Conservation (phyloP, 768 basidiomycete species). For the Leccinum uliginosum region DNA sequence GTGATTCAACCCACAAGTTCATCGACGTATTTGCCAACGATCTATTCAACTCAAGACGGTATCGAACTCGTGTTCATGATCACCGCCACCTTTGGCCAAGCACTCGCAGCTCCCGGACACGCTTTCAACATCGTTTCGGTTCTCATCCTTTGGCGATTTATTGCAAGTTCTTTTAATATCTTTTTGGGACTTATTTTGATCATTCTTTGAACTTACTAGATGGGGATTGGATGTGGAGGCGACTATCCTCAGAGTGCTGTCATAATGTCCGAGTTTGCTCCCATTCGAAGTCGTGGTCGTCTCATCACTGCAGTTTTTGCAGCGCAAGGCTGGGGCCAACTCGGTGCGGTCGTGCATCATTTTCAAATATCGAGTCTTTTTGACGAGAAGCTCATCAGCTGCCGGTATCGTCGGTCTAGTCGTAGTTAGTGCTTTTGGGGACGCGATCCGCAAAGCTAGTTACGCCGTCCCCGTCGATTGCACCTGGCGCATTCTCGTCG, state of each 20-base stretch:
- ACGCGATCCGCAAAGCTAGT: conserved; percentile 40
- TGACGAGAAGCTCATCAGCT: conserved; percentile 31
- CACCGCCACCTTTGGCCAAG: conserved; percentile 72
- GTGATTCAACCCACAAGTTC: conserved; percentile 25
- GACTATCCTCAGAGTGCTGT: conserved; percentile 81
- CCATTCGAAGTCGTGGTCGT: conserved; percentile 70
- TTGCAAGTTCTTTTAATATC: conserved; percentile 35
- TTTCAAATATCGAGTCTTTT: neutral
- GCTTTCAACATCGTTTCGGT: conserved; percentile 66
- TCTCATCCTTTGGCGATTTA: conserved; percentile 78
- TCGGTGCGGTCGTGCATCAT: conserved; percentile 41
- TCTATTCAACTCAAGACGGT: conserved; percentile 34
- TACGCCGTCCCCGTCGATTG: conserved; percentile 57
- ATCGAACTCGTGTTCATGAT: conserved; percentile 70
- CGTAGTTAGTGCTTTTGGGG: conserved; percentile 60
- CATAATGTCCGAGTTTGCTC: conserved; percentile 87
- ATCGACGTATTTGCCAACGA: neutral
- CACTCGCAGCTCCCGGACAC: conserved; percentile 58
- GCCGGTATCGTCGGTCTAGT: conserved; percentile 66
- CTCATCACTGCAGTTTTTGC: conserved; percentile 89
- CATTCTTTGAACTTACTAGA: conserved; percentile 30
- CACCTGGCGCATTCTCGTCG: conserved; percentile 84
- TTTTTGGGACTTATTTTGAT: neutral
- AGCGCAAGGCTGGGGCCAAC: conserved; percentile 86
- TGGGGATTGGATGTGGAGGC: conserved; percentile 82